Conservation (phyloP, 2,329 filamentous ascomycete genomes). For the Hypoxylon sp. region DNA sequence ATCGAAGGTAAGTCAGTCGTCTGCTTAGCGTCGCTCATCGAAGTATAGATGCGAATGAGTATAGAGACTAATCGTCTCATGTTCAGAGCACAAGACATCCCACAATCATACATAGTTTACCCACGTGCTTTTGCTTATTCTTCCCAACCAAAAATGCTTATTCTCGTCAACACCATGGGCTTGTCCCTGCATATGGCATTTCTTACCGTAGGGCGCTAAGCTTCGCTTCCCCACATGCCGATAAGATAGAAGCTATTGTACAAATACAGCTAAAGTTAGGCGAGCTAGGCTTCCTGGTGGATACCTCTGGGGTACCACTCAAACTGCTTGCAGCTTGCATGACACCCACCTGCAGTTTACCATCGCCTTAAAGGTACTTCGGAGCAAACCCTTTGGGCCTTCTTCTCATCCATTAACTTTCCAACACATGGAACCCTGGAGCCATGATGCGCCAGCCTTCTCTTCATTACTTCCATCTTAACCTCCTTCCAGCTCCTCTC, state of each 20-base stretch:
- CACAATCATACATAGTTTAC: not conserved
- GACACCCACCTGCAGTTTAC: constrained; percentile 45
- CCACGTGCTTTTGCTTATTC: constrained; percentile 22
- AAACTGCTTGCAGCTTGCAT: constrained; percentile 45
- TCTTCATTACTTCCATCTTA: constrained; percentile 37
- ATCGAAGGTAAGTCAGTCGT: constrained; percentile 18
- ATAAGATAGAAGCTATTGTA: constrained; percentile 52
- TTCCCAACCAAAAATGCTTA: constrained; percentile 9
- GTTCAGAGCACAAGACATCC: not conserved
- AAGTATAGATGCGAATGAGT: not conserved
- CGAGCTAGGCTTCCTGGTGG: constrained; percentile 34
- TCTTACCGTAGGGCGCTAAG: constrained; percentile 27
- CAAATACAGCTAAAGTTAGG: constrained; percentile 26
- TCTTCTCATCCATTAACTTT: constrained; percentile 38
- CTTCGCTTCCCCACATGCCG: constrained; percentile 45
- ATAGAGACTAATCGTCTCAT: not conserved
- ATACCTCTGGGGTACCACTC: constrained; percentile 37
- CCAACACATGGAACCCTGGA: constrained; percentile 38
- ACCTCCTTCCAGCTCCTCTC: constrained; percentile 22
- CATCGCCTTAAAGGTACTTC: constrained; percentile 34
- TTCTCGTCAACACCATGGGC: constrained; percentile 10
- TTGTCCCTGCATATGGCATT: constrained; percentile 36
- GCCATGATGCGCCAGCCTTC: constrained; percentile 50
- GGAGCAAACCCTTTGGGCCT: constrained; percentile 30
- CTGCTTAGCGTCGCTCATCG: not conserved